Percentiles rank a stretch among this genome's conserved stretches.
These are phyloP conservation scores for Arthrobotrys conoides DNA, from an alignment of 2,329 filamentous ascomycete species.

Conservation along the genomic window DNA sequence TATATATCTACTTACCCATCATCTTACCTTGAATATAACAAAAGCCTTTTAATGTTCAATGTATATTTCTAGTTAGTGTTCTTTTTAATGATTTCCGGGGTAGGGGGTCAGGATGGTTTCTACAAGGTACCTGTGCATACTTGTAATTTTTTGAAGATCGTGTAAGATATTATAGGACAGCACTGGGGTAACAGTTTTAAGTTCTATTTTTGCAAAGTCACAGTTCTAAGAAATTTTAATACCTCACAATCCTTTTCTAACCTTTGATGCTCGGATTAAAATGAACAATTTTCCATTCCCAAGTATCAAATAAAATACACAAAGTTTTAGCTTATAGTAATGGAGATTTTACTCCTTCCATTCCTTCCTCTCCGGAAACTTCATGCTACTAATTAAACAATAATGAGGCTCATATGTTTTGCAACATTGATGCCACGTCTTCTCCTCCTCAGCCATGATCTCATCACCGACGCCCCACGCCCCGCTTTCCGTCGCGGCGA, in stretches of 20 bases:
- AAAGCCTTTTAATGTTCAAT: neutral
- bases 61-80: neutral
- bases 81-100: neutral
- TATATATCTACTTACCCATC: neutral
- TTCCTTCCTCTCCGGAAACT: neutral
- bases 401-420: conserved; percentile 14
- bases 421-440: conserved; percentile 10
- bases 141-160: neutral
- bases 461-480: conserved; percentile 42
- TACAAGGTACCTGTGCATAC: neutral
- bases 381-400: conserved; percentile 11
- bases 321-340: no score
- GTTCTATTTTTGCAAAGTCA: no score
- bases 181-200: no score
- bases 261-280: no score
- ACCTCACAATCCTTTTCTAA: no score
- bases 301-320: no score
- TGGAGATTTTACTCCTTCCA: neutral
- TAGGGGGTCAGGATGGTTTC: no score
- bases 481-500: conserved; percentile 36
- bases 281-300: no score
- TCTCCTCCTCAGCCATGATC: conserved; percentile 10
- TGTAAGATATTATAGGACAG: no score
- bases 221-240: no score
- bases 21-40: neutral